These are phyloP conservation scores for Penicillium crystallinum DNA, from an alignment of 495 filamentous ascomycete genomes.

Conservation along the genomic window DNA sequence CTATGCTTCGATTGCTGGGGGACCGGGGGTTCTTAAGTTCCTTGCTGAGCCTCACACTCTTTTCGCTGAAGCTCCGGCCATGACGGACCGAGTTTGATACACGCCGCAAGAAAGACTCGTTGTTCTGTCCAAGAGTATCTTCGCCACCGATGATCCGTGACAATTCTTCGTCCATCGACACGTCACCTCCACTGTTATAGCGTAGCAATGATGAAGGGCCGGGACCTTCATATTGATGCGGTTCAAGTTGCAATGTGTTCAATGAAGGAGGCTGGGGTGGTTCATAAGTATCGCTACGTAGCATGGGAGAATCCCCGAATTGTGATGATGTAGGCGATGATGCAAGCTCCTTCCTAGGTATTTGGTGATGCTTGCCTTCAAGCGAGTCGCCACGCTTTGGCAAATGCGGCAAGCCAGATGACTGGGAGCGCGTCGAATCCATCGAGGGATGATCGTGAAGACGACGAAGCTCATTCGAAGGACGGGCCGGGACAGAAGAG, in stretches of 20 bases:
- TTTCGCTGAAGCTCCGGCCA: slow-evolving; percentile 82
- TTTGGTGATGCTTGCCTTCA: slow-evolving; percentile 31
- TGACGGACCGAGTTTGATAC: slow-evolving; percentile 92
- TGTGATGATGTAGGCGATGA: slow-evolving; percentile 22
- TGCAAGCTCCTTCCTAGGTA: slow-evolving; percentile 33
- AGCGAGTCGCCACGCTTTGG: slow-evolving; percentile 59
- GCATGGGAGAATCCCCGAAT: slow-evolving; percentile 46
- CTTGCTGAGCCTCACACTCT: slow-evolving; percentile 44
- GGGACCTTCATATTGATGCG: slow-evolving; percentile 31
- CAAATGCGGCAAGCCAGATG: slow-evolving; percentile 27
- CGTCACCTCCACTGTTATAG: slow-evolving; percentile 68
- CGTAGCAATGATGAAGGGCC: slow-evolving; percentile 66
- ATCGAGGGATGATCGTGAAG: slow-evolving; percentile 35
- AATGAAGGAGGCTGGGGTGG: slow-evolving; percentile 39
- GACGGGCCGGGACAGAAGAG: slow-evolving; percentile 26
- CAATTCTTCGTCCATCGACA: slow-evolving; percentile 89
- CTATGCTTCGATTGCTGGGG: slow-evolving; percentile 60
- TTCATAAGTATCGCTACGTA: slow-evolving; percentile 49
- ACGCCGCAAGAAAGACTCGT: slow-evolving; percentile 70
- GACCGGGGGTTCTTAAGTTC: slow-evolving; percentile 66
- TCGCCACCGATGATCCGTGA: slow-evolving; percentile 73
- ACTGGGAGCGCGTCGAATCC: slow-evolving; percentile 34
- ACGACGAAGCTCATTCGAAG: slow-evolving; percentile 36
- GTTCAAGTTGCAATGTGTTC: slow-evolving; percentile 41
- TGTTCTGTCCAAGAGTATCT: slow-evolving; percentile 39